Evolutionary conservation across 352 stramenopile species (phyloP).

Genomic region (Phytophthora syringae): DNA sequence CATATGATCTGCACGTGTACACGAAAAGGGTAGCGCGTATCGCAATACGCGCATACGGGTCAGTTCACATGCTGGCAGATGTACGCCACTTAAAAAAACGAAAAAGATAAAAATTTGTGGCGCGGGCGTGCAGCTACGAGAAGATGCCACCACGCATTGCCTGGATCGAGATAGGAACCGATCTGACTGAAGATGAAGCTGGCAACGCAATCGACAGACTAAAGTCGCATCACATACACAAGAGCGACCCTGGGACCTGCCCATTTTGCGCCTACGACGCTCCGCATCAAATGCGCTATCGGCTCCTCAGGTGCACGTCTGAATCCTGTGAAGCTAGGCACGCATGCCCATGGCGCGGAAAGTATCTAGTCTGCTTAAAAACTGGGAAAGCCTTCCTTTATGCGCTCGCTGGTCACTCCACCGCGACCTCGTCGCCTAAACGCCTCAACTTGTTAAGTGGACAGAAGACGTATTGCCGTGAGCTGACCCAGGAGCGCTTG

Average conservation of each 20-base stretch:
- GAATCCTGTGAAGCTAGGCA: background rate
- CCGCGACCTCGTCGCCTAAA: background rate
- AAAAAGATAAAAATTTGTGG: background rate
- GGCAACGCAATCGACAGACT: background rate
- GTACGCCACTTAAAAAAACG: background rate
- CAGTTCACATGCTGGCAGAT: background rate
- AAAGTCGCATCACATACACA: background rate
- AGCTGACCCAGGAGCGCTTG: background rate
- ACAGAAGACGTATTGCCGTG: background rate
- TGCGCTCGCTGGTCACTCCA: background rate
- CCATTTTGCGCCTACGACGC: background rate
- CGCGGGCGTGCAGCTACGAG: too few species aligned
- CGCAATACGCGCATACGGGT: background rate
- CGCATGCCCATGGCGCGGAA: background rate
- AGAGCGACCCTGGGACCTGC: background rate
- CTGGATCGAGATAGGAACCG: background rate
- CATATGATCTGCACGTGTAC: background rate
- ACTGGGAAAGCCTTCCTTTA: background rate
- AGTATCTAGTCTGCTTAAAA: background rate
- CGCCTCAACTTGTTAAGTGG: background rate
- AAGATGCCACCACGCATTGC: background rate
- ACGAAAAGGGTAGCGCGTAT: background rate
- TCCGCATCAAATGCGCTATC: conserved; percentile 2
- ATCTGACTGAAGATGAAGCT: background rate
- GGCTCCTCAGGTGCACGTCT: conserved; percentile 1